Percentiles rank a stretch among this genome's conserved stretches.
Conservation (phyloP, 1,284 basidiomycete genomes). For the Caloboletus firmus region DNA sequence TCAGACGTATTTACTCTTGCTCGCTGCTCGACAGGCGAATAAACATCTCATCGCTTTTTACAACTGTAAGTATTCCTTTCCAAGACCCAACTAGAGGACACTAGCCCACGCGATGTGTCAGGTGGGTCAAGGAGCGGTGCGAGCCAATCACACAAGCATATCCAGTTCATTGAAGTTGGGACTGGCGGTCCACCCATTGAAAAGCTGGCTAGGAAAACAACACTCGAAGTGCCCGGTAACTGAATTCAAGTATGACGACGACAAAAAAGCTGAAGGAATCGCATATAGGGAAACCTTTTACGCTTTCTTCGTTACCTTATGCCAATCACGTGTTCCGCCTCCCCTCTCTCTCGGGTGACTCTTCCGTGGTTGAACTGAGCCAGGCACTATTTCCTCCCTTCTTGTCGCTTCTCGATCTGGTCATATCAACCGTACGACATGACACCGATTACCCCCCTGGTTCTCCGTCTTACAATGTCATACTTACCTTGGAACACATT, state of each 20-base stretch:
- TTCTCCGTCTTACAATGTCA: conserved; percentile 76
- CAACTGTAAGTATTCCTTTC: conserved; percentile 57
- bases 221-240: conserved; percentile 49
- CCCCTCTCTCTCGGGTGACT: conserved; percentile 48
- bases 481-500: conserved; percentile 81
- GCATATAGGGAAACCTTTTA: conserved; percentile 67
- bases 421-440: conserved; percentile 72
- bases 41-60: conserved; percentile 77
- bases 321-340: conserved; percentile 77
- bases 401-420: conserved; percentile 75
- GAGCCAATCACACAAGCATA: conserved; percentile 84
- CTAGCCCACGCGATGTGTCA: conserved; percentile 26
- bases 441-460: conserved; percentile 59
- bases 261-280: conserved; percentile 12
- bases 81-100: not conserved
- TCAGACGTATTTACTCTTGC: conserved; percentile 67
- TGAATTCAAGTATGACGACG: not conserved
- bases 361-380: conserved; percentile 51
- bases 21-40: conserved; percentile 62
- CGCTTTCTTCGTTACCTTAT: conserved; percentile 68
- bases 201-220: conserved; percentile 55
- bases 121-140: conserved; percentile 82
- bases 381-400: conserved; percentile 62
- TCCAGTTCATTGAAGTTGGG: conserved; percentile 72
- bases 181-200: conserved; percentile 73